Base-by-base conservation (phyloP, 305 asterid genomes). In the Fraxinus floribunda region DNA sequence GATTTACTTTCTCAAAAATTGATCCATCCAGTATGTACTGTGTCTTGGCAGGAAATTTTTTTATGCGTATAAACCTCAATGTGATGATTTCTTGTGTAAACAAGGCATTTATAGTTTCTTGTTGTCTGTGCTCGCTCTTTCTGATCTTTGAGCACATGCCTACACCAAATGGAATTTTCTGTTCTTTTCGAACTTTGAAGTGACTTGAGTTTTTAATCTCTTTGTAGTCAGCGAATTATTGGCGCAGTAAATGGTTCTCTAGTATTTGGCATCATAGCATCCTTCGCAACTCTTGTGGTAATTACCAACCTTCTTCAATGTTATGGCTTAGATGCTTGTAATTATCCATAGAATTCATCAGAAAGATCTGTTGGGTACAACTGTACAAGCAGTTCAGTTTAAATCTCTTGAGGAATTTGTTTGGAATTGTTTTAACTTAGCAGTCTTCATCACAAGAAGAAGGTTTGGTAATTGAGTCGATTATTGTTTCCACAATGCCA, bases 261-360 rank as follows among this genome's bases (percentile, higher is more conserved):
- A 64, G 93, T 95, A 68, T 78, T 91, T 75, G 92, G 97, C 83
- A 90, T 95, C 79, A 78, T 95, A 75, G 84, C 87, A 39, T 91
- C 97, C 73, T 95, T 95, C 85, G 81, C 92, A 72, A 90, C 89
- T 77, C 97, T 95, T 83, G 98, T 93, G 99, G 99, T 95, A 93
- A 91, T 78, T 83, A 76, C 80, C 52, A 13, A 36, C 78, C 79
- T 83, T 68, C 55, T 34, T 77, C 81, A 44, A 30, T 79, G 38
- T 72, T 72, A 72, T 72, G 7, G 76, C 46, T 5, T 34, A 15
- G 76, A 72, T 34, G 75, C 49, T 34, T 10, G 5, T 72, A 34
- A 32, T 24, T 34, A 72, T 72, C 26, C 77, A 72, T 70, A 70
- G 22, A 70, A 29, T 70, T 72, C 77, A 72, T 72, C 29, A 35